Base-by-base conservation (phyloP, 148 eudicot genomes). In the Euryodendron excelsum region DNA sequence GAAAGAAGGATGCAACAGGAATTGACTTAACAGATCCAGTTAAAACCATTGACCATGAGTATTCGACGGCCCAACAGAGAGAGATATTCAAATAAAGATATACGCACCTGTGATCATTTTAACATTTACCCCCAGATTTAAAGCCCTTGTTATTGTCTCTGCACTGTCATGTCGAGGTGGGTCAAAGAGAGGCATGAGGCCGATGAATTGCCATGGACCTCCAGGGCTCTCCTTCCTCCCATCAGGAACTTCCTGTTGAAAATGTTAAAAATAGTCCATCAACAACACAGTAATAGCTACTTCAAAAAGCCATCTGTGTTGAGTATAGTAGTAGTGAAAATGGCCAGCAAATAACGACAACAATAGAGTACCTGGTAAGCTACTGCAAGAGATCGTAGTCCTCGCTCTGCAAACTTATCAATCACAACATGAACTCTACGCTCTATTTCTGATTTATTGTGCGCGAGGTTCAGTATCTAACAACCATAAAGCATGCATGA, bases 91-190 rank as follows among this genome's bases (percentile, higher is more conserved):
- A 14, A 23, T 31, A 72, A 52, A 7, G 23, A 53, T 25, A 82
- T 10, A 74, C 65, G 33, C 50, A 89, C 91, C 89, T 39, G 91
- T 89, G 48, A 89, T 86, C 91, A 89, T 89, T 72, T 88, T 88
- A 44, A 88, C 91, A 81, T 77, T 82, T 67, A 88, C 91, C 39
- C 91, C 91, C 33, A 89, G 86, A 66, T 85, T 82, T 58, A 89
- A 78, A n/a, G 89, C 91, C 71, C 86, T 85, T 53, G 82, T 77
- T 62, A 88, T 89, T 21, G 91, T 86, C 50, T 86, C 88, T 36
- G 89, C 88, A 77, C 91, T 89, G 75, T 89, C 91, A 81, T 89
- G 91, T 52, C 89, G 80, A 13, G 89, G 91, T 28, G 91, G 89
- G 74, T 89, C 89, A 86, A 89, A 88, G 34, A 89, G 83, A 81